Evolutionary conservation across 257 asterid species (phyloP), one percentile per base, ranked within the genome.

Genomic region (Handroanthus guayacan): DNA sequence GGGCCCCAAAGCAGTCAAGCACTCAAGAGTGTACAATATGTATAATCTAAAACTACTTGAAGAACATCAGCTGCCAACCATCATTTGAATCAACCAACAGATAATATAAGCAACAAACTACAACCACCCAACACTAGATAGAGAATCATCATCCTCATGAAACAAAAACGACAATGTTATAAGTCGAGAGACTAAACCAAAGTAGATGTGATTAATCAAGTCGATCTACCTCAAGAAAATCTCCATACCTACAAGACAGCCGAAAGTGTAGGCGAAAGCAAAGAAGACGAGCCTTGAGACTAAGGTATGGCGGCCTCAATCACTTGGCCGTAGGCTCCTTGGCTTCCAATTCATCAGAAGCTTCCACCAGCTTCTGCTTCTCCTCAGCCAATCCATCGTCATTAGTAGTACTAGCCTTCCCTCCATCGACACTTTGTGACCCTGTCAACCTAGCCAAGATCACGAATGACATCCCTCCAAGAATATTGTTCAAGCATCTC

Each of bases 401-500:
- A 6, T 25, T 25, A 25, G 48, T 8, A 25, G 62, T 20, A 47
- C 52, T 85, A 12, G 11, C 52, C 67, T 72, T 76, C 37, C 80
- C 81, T 48, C 80, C 84, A 14, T 78, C 82, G 6, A 82, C 88
- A 43, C 89, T 87, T 66, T 91, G 98, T 1, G 97, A 89, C 37
- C 98, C 98, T 0, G 98, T 92, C 61, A 94, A 52, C 89, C 96
- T 87, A 11, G 98, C 98, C 87, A 94, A 80, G 3, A 87, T 55
- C 47, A 92, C 98, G 67, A 94, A 94, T 0, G 97, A 78, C 94
- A 92, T 81, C 47, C 98, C 98, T 6, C 98, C 98, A 16, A 92
- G 89, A 11, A 92, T 84, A 78, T 94, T 94, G 60, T 92, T 92
- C 83, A 94, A 52, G 86, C 97, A 92, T 75, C 98, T 86, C 88